phyloP scores from a whole-genome alignment of 2,329 filamentous ascomycete genomes.

The Pseudocercospora vitis region DNA sequence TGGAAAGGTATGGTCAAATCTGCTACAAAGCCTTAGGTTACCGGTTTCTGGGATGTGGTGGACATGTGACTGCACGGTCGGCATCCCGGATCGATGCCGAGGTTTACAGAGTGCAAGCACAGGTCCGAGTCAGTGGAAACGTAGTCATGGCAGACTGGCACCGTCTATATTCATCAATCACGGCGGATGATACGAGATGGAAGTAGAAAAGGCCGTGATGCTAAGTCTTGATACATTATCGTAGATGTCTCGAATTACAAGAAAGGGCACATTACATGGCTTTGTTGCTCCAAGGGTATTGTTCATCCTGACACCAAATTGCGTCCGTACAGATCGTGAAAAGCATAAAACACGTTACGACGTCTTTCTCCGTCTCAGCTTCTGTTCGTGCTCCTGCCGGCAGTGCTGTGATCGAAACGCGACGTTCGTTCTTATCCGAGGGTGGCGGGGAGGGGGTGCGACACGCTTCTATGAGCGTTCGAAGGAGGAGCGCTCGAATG shows the following conservation, averaged over 20 bases:
- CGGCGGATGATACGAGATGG: background rate
- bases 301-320: background rate
- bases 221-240: constrained; percentile 8
- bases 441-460: background rate
- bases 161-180: background rate
- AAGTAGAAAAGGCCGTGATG: background rate
- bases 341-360: constrained; percentile 9
- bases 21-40: too few relatives aligned
- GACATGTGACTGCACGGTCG: too few relatives aligned
- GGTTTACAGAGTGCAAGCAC: too few relatives aligned
- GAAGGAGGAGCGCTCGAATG: constrained; percentile 7
- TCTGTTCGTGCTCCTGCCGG: constrained; percentile 8
- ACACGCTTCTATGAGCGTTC: constrained; percentile 6
- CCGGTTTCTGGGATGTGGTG: too few relatives aligned
- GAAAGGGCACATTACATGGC: constrained; percentile 5
- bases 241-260: constrained; percentile 5
- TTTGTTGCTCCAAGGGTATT: constrained; percentile 3
- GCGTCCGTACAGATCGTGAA: constrained; percentile 9
- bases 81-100: too few relatives aligned
- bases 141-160: too few relatives aligned
- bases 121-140: too few relatives aligned
- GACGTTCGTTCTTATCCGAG: background rate
- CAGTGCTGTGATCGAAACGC: constrained; percentile 7
- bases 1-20: too few relatives aligned
- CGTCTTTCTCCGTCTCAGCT: constrained; percentile 7